phyloP scores from a whole-genome alignment of 2,329 filamentous ascomycete species.

The Stemphylium beticola region DNA sequence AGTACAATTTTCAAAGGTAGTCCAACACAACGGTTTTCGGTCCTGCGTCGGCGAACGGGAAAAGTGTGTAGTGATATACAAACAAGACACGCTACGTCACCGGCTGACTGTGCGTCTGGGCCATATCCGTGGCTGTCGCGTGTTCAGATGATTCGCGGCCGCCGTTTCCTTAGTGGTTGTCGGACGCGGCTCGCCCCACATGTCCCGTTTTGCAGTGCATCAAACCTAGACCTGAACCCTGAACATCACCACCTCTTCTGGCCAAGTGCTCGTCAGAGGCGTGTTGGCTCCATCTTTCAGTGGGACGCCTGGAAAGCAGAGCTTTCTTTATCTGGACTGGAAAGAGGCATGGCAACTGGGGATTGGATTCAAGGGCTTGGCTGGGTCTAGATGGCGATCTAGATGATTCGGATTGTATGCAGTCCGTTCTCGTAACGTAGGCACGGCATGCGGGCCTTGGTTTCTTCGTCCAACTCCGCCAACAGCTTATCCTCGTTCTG shows the following conservation, averaged over 20 bases:
- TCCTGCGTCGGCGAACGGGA: not conserved
- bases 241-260: slow-evolving; percentile 7
- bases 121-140: slow-evolving; percentile 10
- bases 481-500: not conserved
- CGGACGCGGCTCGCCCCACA: slow-evolving; percentile 4
- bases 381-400: slow-evolving; percentile 1
- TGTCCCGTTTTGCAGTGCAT: slow-evolving; percentile 1
- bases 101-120: slow-evolving; percentile 11
- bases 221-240: slow-evolving; percentile 10
- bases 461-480: slow-evolving; percentile 10
- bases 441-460: slow-evolving; percentile 15
- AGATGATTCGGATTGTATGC: slow-evolving; percentile 18
- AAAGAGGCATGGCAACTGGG: not conserved
- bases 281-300: not conserved
- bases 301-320: not conserved
- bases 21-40: not conserved
- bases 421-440: slow-evolving; percentile 15
- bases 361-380: not conserved
- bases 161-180: not conserved
- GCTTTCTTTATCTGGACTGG: not conserved
- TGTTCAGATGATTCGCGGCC: slow-evolving; percentile 13
- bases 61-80: slow-evolving; percentile 8
- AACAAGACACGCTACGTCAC: slow-evolving; percentile 14
- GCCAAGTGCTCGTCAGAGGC: slow-evolving; percentile 5
- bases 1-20: not conserved